These are phyloP conservation scores for Fusarium avenaceum DNA, from an alignment of 2,329 filamentous ascomycete species.

Conservation along the genomic window DNA sequence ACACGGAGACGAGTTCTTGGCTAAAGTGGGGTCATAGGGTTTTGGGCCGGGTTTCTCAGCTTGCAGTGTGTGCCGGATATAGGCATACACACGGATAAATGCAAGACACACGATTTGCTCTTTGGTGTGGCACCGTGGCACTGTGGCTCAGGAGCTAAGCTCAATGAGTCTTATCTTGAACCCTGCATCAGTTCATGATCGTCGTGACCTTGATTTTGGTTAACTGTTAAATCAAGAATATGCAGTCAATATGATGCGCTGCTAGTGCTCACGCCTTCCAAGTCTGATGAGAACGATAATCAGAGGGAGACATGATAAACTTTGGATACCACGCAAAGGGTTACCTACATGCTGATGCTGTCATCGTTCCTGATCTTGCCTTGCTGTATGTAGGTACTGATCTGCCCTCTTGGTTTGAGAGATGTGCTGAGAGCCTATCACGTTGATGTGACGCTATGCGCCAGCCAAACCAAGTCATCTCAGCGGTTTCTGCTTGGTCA, in stretches of 20 bases:
- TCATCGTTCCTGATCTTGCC: conserved; percentile 37
- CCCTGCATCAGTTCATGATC: background rate
- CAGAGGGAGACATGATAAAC: background rate
- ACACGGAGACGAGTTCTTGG: conserved; percentile 31
- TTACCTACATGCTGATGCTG: conserved; percentile 11
- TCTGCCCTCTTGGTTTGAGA: conserved; percentile 37
- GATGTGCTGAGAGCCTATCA: conserved; percentile 38
- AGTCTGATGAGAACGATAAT: background rate
- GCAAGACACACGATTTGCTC: background rate
- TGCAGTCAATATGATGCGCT: background rate
- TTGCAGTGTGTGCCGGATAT: conserved; percentile 3
- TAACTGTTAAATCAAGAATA: conserved; percentile 7
- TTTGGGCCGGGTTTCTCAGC: conserved; percentile 11
- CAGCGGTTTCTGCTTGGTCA: conserved; percentile 26
- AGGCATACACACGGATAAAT: conserved; percentile 26
- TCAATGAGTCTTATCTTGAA: conserved; percentile 13
- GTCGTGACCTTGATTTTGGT: conserved; percentile 6
- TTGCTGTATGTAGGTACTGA: conserved; percentile 36
- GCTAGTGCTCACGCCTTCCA: background rate
- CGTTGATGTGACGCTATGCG: conserved; percentile 43
- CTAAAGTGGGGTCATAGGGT: conserved; percentile 31
- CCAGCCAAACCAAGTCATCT: conserved; percentile 16
- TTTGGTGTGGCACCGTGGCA: background rate
- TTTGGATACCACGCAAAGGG: background rate
- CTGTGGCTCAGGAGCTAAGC: conserved; percentile 17